These are phyloP conservation scores for Coriaria nepalensis DNA, from an alignment of 306 rosid species.

Conservation along the genomic window DNA sequence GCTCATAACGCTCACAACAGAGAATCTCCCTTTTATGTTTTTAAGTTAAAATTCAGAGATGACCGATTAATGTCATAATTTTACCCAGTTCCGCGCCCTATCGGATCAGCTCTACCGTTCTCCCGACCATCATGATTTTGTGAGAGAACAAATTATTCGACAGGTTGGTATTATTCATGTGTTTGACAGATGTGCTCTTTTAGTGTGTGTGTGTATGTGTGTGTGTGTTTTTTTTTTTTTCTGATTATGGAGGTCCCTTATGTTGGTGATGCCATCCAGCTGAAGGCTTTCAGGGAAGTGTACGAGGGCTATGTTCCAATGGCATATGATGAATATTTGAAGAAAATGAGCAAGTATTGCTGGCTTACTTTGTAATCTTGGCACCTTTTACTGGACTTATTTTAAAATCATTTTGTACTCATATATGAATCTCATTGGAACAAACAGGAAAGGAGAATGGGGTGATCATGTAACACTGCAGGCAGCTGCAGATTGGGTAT, in stretches of 20 bases:
- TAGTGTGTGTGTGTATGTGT: too few species aligned
- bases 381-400: background rate
- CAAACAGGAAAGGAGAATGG: slow-evolving; percentile 91
- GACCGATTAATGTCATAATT: too few species aligned
- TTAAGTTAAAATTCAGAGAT: too few species aligned
- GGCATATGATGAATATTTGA: slow-evolving; percentile 70
- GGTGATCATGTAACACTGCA: slow-evolving; percentile 97
- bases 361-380: slow-evolving; percentile 5
- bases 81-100: slow-evolving; percentile 94
- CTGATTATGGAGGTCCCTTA: too few species aligned
- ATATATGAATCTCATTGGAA: slow-evolving; percentile 20
- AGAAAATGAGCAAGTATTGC: slow-evolving; percentile 71
- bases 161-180: too few species aligned
- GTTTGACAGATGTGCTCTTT: too few species aligned
- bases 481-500: slow-evolving; percentile 98
- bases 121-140: slow-evolving; percentile 61
- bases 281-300: slow-evolving; percentile 33
- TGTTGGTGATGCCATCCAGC: slow-evolving; percentile 47
- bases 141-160: slow-evolving; percentile 60
- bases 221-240: too few species aligned
- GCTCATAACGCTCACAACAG: too few species aligned
- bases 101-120: slow-evolving; percentile 95
- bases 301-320: slow-evolving; percentile 78
- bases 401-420: slow-evolving; percentile 9
- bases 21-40: too few species aligned